A percentile compares a stretch with the other conserved stretches of the same genome.
phyloP scores from a whole-genome alignment of 2,329 filamentous ascomycete species.

The Diaporthe vexans region DNA sequence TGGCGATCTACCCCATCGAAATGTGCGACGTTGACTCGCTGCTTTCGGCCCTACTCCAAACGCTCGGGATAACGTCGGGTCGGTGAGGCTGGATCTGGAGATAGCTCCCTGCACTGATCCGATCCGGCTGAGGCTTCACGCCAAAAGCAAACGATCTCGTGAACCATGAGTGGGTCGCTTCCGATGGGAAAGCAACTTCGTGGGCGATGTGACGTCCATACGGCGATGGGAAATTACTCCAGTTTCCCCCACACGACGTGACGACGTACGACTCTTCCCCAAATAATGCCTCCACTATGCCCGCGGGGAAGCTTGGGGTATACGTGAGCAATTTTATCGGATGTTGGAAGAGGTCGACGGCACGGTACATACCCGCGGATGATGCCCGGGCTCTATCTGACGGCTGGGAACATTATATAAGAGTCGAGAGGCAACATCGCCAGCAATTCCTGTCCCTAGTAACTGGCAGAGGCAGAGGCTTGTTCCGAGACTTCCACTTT shows the following conservation, averaged over 20 bases:
- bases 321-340: not conserved
- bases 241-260: not conserved
- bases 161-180: constrained; percentile 14
- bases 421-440: not conserved
- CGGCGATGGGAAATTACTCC: constrained; percentile 1
- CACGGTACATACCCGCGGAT: constrained; percentile 4
- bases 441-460: too few species aligned
- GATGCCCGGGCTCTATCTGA: not conserved
- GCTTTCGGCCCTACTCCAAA: constrained; percentile 17
- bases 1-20: constrained; percentile 8
- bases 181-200: not conserved
- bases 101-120: not conserved
- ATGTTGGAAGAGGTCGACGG: not conserved
- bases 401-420: not conserved
- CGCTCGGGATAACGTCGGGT: constrained; percentile 11
- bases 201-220: constrained; percentile 13
- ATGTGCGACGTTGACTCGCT: not conserved
- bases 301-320: constrained; percentile 18
- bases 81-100: constrained; percentile 12
- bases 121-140: not conserved
- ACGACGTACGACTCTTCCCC: constrained; percentile 10
- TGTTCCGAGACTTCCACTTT: not conserved
- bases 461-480: too few species aligned
- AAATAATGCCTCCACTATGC: constrained; percentile 19
- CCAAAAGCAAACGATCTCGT: not conserved